Base-by-base conservation (phyloP, 2,329 filamentous ascomycete genomes). In the Sclerotinia borealis region DNA sequence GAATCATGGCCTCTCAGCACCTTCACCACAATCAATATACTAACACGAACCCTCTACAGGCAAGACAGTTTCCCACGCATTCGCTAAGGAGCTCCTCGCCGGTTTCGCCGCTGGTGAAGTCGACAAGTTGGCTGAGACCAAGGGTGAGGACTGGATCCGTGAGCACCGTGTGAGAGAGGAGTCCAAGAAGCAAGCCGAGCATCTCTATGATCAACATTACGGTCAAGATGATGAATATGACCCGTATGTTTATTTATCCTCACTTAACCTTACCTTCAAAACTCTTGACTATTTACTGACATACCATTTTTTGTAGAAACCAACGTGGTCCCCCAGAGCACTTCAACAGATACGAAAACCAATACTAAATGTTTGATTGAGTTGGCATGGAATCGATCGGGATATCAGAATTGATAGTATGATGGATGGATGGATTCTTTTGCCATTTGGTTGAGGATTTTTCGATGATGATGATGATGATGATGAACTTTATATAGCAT, bases 51-150 rank as follows among this genome's bases (percentile, higher is more conserved):
- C 22, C 15, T 58, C 25, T 29, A 45, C 61, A 89, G 86, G 88
- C 78, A 86, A 92, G 80, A 75, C 82, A 8, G 86, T 93, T 70
- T 83, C 81, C 68, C 90, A 93, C 79, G 78, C 78, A 48, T 88
- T 91, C 72, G 91, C 91, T 74, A 93, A 93, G 80, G 90, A 93
- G 78, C 75, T 89, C 50, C 77, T 93, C 37, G 88, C 83, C 19
- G 89, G 86, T 64, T 79, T 93, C 63, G 90, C 87, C 34, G 89
- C 85, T 54, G 88, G 84, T 66, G 89, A 92, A 77, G 83, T 91
- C 72, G 90, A 93, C 80, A 89, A 87, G 77, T 82, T 93, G 37
- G 81, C 84, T 70, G 90, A 89, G 80, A 86, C 83, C 70, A 88
- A 87, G 80, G 86, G 86, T n/a, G 75, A 85, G 67, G 82, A 88